phyloP scores from a whole-genome alignment of 148 eudicot genomes.

The Spergularia bocconei region DNA sequence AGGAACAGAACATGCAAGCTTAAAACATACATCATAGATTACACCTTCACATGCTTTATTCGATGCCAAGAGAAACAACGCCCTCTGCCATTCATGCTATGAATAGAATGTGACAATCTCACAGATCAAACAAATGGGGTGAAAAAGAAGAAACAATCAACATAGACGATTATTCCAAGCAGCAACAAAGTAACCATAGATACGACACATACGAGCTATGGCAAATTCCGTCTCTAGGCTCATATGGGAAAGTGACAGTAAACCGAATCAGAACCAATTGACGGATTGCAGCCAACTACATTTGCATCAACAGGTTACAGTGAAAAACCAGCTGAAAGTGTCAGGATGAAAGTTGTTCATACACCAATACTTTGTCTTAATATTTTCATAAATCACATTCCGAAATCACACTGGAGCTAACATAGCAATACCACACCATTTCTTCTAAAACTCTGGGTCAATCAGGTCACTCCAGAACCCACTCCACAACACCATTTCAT shows the following conservation, averaged over 20 bases:
- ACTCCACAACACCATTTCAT: neutral
- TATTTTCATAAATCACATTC: constrained; percentile 4
- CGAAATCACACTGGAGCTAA: neutral
- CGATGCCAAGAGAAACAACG: neutral
- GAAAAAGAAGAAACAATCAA: no score
- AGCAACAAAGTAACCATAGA: neutral
- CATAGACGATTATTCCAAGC: neutral
- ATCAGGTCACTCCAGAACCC: neutral
- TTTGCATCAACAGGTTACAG: no score
- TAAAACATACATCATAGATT: neutral
- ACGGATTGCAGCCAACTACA: neutral
- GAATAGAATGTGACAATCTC: neutral
- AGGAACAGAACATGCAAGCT: neutral
- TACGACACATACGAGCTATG: neutral
- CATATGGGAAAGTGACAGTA: neutral
- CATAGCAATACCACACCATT: neutral
- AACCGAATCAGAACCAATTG: neutral
- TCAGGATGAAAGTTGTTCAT: neutral
- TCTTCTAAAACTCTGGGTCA: neutral
- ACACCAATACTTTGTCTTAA: neutral
- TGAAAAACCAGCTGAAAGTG: neutral
- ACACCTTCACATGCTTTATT: neutral
- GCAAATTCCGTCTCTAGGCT: neutral
- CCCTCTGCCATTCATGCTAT: neutral
- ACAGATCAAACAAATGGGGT: neutral